phyloP scores from a whole-genome alignment of 2,329 filamentous ascomycete species.

The Knoxdaviesia capensis region DNA sequence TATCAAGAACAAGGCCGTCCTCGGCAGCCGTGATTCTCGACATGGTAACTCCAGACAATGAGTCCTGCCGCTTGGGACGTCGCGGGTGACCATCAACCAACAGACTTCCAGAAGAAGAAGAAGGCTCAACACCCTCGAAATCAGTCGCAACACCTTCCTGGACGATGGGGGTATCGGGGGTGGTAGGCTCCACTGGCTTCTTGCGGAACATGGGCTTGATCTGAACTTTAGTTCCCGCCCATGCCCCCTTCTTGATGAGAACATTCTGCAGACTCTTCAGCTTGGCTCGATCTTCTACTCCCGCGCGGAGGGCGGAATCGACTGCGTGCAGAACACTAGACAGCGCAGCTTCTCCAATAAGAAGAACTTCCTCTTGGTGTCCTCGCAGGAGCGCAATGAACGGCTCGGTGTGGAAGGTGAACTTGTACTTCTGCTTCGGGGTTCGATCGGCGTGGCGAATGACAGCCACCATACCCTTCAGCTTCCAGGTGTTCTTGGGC shows the following conservation, averaged over 20 bases:
- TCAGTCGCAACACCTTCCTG: conserved; percentile 8
- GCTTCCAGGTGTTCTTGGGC: conserved; percentile 88
- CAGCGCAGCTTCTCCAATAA: conserved; percentile 79
- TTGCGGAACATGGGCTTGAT: conserved; percentile 99
- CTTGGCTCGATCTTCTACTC: conserved; percentile 69
- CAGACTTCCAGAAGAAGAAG: neutral
- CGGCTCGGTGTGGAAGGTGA: conserved; percentile 91
- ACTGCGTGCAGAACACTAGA: conserved; percentile 81
- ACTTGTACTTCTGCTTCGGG: conserved; percentile 98
- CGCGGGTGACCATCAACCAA: conserved; percentile 12
- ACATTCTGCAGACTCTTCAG: conserved; percentile 73
- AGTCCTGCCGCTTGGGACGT: conserved; percentile 51
- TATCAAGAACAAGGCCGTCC: conserved; percentile 83
- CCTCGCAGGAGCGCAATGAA: conserved; percentile 91
- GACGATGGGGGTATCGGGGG: conserved; percentile 15
- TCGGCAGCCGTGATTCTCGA: conserved; percentile 87
- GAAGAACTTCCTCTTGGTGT: conserved; percentile 85
- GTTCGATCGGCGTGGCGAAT: conserved; percentile 93
- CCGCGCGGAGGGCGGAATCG: conserved; percentile 55
- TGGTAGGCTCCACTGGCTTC: conserved; percentile 38
- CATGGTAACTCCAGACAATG: conserved; percentile 73
- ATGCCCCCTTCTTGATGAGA: conserved; percentile 76
- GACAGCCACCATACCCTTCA: conserved; percentile 94
- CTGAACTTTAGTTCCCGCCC: conserved; percentile 93
- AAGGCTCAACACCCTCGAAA: conserved; percentile 9